phyloP scores from a whole-genome alignment of 2,329 filamentous ascomycete genomes.

The Fusarium sp. region DNA sequence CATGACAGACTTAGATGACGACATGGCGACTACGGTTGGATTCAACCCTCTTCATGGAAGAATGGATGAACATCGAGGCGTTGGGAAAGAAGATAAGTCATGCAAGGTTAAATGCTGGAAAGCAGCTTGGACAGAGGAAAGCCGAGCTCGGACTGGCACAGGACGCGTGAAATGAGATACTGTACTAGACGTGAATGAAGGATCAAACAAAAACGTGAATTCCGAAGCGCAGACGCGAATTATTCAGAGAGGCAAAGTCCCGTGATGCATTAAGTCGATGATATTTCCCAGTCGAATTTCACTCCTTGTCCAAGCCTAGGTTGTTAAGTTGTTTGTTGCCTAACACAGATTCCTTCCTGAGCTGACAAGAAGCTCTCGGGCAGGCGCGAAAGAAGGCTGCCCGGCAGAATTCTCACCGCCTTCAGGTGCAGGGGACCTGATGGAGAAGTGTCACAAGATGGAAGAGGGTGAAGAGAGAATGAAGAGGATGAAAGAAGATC shows the following conservation, averaged over 20 bases:
- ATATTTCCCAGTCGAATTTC: not conserved
- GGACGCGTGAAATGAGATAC: not conserved
- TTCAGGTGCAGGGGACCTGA: not conserved
- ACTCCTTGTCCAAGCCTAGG: not conserved
- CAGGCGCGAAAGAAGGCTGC: not conserved
- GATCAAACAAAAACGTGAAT: not conserved
- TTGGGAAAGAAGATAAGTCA: not conserved
- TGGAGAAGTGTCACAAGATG: not conserved
- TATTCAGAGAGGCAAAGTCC: not conserved
- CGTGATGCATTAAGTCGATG: not conserved
- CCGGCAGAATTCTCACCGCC: slow-evolving; percentile 1
- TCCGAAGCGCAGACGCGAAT: not conserved
- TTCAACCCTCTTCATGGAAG: slow-evolving; percentile 11
- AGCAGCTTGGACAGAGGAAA: slow-evolving; percentile 19
- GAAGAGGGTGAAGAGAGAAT: not conserved
- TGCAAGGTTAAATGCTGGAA: not conserved
- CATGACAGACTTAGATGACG: slow-evolving; percentile 50
- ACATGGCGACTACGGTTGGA: slow-evolving; percentile 44
- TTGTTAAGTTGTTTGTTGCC: not conserved
- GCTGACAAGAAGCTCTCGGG: not conserved
- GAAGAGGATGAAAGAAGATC: not conserved
- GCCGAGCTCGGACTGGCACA: not conserved
- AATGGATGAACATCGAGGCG: slow-evolving; percentile 1
- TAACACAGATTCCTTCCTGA: not conserved
- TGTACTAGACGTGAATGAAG: slow-evolving; percentile 1